These are phyloP conservation scores for Globisporangium orthogonon DNA, from an alignment of 352 stramenopile genomes.

Conservation along the genomic window DNA sequence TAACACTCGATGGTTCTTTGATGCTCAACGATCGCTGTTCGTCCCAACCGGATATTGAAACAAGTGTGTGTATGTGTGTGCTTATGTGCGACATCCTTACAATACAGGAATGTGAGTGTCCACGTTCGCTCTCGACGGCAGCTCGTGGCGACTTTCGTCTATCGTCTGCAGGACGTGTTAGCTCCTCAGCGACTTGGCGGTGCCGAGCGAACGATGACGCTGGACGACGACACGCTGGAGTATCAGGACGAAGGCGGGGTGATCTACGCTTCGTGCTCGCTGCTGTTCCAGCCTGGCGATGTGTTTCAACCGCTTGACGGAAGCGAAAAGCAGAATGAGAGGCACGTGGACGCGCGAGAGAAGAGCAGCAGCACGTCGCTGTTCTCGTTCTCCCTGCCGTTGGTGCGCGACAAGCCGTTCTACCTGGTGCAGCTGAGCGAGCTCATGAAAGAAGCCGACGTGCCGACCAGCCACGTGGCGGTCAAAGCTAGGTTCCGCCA, in stretches of 20 bases:
- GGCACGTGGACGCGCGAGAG: background rate
- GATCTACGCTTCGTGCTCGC: conserved; percentile 28
- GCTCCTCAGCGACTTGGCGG: background rate
- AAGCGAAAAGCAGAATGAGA: no score
- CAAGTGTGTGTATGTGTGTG: background rate
- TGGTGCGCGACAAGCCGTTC: conserved; percentile 25
- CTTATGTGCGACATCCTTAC: background rate
- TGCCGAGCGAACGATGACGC: conserved; percentile 17
- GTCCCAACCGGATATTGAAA: background rate
- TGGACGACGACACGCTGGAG: conserved; percentile 23
- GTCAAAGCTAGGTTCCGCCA: conserved; percentile 33
- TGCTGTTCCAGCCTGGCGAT: conserved; percentile 27
- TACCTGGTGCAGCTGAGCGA: conserved; percentile 29
- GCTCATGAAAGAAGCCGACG: conserved; percentile 21
- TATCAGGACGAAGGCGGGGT: conserved; percentile 16
- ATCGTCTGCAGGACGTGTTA: conserved; percentile 21
- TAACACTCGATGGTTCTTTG: background rate
- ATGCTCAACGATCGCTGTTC: background rate
- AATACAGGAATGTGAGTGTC: conserved; percentile 25
- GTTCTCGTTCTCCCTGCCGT: conserved; percentile 27
- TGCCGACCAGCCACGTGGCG: conserved; percentile 23
- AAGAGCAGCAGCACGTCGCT: background rate
- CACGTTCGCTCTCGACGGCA: conserved; percentile 24
- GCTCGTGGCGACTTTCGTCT: conserved; percentile 26
- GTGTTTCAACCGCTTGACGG: background rate